phyloP scores from a whole-genome alignment of 2,329 filamentous ascomycete species.

The Pseudocercospora fuligena region DNA sequence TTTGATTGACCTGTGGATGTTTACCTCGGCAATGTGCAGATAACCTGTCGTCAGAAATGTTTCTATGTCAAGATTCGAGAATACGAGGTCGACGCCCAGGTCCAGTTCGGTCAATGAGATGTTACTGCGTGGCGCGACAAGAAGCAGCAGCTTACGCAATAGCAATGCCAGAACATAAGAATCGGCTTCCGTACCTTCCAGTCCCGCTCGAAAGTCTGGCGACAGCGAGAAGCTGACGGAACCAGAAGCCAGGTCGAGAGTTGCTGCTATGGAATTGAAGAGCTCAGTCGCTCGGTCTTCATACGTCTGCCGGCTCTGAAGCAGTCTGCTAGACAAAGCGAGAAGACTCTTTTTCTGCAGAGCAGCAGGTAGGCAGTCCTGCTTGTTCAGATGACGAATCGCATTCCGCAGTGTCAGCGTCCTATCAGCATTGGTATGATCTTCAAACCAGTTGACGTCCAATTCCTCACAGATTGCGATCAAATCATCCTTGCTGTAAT shows the following conservation, averaged over 20 bases:
- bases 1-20: conserved; percentile 17
- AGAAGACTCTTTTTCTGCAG: conserved; percentile 70
- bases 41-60: not conserved
- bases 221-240: conserved; percentile 22
- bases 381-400: conserved; percentile 68
- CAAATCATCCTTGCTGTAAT: conserved; percentile 74
- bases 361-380: conserved; percentile 68
- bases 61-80: conserved; percentile 37
- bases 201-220: not conserved
- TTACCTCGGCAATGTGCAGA: conserved; percentile 1
- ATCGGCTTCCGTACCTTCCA: conserved; percentile 6
- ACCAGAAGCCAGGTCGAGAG: conserved; percentile 48
- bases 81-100: conserved; percentile 47
- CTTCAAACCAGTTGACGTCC: conserved; percentile 77
- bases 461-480: conserved; percentile 74
- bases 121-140: conserved; percentile 55
- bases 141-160: conserved; percentile 54
- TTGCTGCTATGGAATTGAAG: conserved; percentile 54
- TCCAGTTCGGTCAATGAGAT: conserved; percentile 52
- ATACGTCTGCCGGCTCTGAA: conserved; percentile 50
- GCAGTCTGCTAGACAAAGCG: conserved; percentile 53
- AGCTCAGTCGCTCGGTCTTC: conserved; percentile 54
- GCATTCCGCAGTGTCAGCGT: conserved; percentile 82
- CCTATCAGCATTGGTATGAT: conserved; percentile 78
- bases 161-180: conserved; percentile 46